Percentiles rank a stretch among this genome's conserved stretches.
Conservation (phyloP, 1,284 basidiomycete genomes). For the Melampsora americana region DNA sequence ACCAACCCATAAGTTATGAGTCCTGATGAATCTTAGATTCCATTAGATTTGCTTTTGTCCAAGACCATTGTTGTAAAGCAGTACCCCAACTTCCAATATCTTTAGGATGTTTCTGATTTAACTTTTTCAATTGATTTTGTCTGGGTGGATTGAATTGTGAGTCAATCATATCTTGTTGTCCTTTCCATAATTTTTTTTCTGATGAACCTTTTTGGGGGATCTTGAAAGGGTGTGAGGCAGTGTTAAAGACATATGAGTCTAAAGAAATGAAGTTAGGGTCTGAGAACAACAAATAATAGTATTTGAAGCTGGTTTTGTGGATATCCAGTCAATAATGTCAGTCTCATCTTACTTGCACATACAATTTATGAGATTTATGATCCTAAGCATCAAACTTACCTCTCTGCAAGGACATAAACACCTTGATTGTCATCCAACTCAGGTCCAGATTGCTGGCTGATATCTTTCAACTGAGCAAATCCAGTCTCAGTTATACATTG, state of each 20-base stretch:
- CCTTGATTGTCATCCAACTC: constrained; percentile 57
- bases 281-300: constrained; percentile 57
- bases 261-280: constrained; percentile 60
- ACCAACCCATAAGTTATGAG: no score
- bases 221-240: constrained; percentile 49
- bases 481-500: constrained; percentile 34
- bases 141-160: constrained; percentile 27
- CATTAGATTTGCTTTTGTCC: not conserved
- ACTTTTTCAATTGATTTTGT: constrained; percentile 7
- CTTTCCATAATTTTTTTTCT: constrained; percentile 8
- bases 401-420: constrained; percentile 61
- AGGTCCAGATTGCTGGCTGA: constrained; percentile 50
- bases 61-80: constrained; percentile 37
- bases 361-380: not conserved
- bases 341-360: no score
- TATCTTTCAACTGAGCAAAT: constrained; percentile 57
- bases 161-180: constrained; percentile 14
- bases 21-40: no score
- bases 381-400: constrained; percentile 53
- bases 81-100: constrained; percentile 15
- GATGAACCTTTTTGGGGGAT: constrained; percentile 25
- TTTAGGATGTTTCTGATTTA: not conserved
- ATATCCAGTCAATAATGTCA: not conserved
- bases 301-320: constrained; percentile 18
- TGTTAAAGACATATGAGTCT: constrained; percentile 62